These are phyloP conservation scores for Achaetomiella virescens DNA, from an alignment of 495 filamentous ascomycete genomes.

Conservation along the genomic window DNA sequence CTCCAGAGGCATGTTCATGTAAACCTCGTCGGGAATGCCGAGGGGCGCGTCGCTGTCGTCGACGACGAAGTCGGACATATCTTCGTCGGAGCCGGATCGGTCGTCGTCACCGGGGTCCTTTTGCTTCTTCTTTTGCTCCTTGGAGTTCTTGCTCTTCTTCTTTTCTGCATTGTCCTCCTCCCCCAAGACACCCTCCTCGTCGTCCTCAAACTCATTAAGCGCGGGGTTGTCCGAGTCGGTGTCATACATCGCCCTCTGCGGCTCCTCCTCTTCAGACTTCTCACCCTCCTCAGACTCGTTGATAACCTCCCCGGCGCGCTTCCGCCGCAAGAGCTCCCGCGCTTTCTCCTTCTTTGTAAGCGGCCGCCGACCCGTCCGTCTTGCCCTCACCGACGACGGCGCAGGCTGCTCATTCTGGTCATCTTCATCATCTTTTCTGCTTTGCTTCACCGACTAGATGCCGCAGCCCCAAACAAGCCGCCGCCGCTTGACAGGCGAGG, in stretches of 20 bases:
- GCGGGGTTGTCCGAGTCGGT: constrained; percentile 33
- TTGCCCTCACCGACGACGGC: background rate
- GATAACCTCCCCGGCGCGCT: constrained; percentile 51
- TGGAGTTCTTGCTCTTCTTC: constrained; percentile 13
- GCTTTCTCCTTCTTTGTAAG: constrained; percentile 26
- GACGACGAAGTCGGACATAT: constrained; percentile 66
- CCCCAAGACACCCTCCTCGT: constrained; percentile 30
- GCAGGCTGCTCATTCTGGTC: constrained; percentile 4
- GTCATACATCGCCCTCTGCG: constrained; percentile 36
- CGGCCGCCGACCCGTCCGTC: constrained; percentile 4
- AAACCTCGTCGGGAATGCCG: constrained; percentile 49
- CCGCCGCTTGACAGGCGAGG: constrained; percentile 13
- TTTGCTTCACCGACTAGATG: background rate
- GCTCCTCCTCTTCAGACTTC: constrained; percentile 31
- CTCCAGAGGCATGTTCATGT: constrained; percentile 57
- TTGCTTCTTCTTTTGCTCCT: constrained; percentile 6
- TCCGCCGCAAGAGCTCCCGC: constrained; percentile 23
- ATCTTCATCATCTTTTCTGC: background rate
- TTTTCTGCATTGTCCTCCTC: constrained; percentile 17
- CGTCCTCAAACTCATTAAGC: constrained; percentile 44
- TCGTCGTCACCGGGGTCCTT: constrained; percentile 12
- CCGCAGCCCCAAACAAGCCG: background rate
- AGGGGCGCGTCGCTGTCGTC: constrained; percentile 60
- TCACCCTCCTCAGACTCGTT: constrained; percentile 34
- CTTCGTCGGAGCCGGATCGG: constrained; percentile 43